Evolutionary conservation across 345 rosid genomes (phyloP).

Genomic region (Citrus reticulata): DNA sequence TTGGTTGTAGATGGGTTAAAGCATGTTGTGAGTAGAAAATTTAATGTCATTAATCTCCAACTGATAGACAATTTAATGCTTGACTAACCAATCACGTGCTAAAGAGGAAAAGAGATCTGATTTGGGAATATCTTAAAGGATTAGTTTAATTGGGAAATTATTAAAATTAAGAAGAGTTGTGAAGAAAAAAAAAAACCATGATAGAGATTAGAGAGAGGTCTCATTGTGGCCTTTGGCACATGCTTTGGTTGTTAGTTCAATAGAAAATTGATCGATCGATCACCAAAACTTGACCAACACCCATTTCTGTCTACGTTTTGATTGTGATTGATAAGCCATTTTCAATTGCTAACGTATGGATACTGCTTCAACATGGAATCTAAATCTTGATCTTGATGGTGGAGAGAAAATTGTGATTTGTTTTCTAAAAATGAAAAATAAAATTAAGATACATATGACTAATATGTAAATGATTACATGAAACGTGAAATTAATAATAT

Average conservation of each 20-base stretch:
- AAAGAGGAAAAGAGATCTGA: not conserved
- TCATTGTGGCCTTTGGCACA: conserved; percentile 9
- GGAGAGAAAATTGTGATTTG: not conserved
- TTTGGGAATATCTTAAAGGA: not conserved
- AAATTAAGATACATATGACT: too few relatives aligned
- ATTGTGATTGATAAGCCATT: not conserved
- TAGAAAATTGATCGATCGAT: not conserved
- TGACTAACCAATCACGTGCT: conserved; percentile 3
- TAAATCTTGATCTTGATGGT: not conserved
- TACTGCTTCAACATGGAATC: not conserved
- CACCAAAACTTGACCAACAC: not conserved
- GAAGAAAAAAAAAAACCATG: not conserved
- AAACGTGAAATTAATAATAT: too few relatives aligned
- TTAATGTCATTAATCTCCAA: not conserved
- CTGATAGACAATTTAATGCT: not conserved
- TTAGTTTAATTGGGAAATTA: not conserved
- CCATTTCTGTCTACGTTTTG: not conserved
- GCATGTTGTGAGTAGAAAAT: conserved; percentile 5
- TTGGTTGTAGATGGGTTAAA: conserved; percentile 8
- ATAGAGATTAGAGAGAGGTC: not conserved
- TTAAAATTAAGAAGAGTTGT: not conserved
- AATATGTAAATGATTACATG: too few relatives aligned
- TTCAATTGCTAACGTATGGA: not conserved
- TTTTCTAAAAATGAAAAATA: too few relatives aligned
- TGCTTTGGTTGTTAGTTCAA: conserved; percentile 3